Conservation (phyloP, 805 yeast species). For the Tetrapisispora pingtungensis region DNA sequence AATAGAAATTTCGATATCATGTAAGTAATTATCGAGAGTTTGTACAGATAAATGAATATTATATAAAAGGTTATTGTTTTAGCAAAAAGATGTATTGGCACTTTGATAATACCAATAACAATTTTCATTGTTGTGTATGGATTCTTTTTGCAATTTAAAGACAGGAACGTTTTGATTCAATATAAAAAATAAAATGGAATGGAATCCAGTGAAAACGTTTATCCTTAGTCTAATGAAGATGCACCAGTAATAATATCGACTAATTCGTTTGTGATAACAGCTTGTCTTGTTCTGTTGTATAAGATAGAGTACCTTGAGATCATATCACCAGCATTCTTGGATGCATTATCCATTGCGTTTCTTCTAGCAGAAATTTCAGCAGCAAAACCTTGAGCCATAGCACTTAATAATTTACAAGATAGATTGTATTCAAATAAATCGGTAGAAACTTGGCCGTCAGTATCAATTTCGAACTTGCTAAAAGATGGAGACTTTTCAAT, state of each 20-base stretch:
- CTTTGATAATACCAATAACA: too few species aligned
- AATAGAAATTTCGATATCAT: not conserved
- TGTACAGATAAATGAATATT: conserved; percentile 4
- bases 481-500: conserved; percentile 80
- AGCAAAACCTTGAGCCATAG: conserved; percentile 96
- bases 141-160: not conserved
- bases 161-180: too few species aligned
- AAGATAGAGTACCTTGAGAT: conserved; percentile 90
- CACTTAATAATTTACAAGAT: conserved; percentile 81
- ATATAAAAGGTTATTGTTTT: not conserved
- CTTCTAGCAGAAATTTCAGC: conserved; percentile 97
- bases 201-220: not conserved
- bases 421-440: conserved; percentile 77
- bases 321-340: conserved; percentile 99
- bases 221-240: conserved; percentile 76
- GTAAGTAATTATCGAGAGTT: not conserved
- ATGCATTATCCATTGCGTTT: conserved; percentile 99
- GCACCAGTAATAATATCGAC: conserved; percentile 99
- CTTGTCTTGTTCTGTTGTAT: conserved; percentile 99
- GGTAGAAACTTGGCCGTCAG: conserved; percentile 55
- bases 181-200: too few species aligned
- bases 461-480: conserved; percentile 71
- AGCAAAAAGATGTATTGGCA: not conserved
- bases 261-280: conserved; percentile 97
- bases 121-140: not conserved